Conservation (phyloP, 345 rosid species). For the Salix caprea region DNA sequence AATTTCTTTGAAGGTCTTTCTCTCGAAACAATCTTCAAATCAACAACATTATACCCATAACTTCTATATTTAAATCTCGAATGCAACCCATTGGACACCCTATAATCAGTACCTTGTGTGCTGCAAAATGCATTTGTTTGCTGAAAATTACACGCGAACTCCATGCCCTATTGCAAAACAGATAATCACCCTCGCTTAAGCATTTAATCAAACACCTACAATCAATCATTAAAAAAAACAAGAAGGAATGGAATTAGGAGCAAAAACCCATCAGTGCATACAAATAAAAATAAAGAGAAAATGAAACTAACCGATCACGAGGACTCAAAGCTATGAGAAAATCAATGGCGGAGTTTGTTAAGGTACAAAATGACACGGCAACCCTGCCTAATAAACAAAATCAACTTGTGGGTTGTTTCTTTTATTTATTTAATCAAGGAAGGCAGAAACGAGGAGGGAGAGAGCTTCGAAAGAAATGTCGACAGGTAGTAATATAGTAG, state of each 20-base stretch:
- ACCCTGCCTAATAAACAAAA: conserved; percentile 19
- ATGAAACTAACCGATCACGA: conserved; percentile 33
- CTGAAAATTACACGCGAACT: conserved; percentile 44
- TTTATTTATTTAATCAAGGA: neutral
- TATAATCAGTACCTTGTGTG: conserved; percentile 30
- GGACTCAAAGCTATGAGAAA: conserved; percentile 8
- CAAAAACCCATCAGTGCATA: neutral
- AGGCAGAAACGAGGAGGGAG: neutral
- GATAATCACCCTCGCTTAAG: conserved; percentile 16
- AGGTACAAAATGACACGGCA: conserved; percentile 26
- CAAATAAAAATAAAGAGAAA: neutral
- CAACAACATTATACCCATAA: conserved; percentile 30
- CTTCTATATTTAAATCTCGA: conserved; percentile 36
- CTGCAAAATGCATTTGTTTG: conserved; percentile 34
- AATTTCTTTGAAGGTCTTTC: conserved; percentile 19
- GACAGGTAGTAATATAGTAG: neutral
- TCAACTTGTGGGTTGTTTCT: conserved; percentile 2
- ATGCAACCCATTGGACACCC: conserved; percentile 24
- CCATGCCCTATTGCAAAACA: conserved; percentile 38
- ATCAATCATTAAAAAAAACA: conserved; percentile 1
- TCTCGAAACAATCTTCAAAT: conserved; percentile 25
- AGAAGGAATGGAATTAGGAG: neutral
- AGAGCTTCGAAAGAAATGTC: neutral
- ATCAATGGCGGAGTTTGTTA: conserved; percentile 24
- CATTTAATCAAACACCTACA: conserved; percentile 44